Conservation (phyloP, 2,329 filamentous ascomycete species). For the Calonectria montana region DNA sequence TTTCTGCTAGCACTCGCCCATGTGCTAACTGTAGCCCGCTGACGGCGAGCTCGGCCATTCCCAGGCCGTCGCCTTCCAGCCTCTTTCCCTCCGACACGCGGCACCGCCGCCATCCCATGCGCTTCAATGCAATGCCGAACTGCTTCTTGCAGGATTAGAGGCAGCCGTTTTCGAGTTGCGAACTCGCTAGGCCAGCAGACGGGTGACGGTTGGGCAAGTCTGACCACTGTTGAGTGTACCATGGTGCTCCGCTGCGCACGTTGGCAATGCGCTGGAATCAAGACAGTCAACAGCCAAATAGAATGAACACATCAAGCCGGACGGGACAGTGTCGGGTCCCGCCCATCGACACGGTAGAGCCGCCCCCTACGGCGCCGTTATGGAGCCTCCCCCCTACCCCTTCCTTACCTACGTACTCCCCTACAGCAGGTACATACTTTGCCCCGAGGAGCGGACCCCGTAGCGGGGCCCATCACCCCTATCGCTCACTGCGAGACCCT, state of each 20-base stretch:
- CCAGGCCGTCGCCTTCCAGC: neutral
- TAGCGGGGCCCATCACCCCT: conserved; percentile 40
- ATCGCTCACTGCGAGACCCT: conserved; percentile 42
- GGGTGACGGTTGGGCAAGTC: neutral
- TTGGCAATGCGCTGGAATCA: neutral
- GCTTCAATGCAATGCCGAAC: neutral
- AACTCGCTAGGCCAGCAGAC: neutral
- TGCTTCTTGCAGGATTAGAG: neutral
- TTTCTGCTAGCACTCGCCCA: conserved; percentile 2
- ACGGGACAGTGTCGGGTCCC: conserved; percentile 4
- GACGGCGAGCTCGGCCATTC: conserved; percentile 11
- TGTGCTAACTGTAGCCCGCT: conserved; percentile 4
- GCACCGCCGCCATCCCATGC: neutral
- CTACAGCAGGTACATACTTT: conserved; percentile 20
- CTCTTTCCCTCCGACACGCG: neutral
- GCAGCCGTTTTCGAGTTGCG: neutral
- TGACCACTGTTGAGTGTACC: neutral
- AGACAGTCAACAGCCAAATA: neutral
- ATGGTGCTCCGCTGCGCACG: neutral
- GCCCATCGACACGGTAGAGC: neutral
- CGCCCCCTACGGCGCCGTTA: conserved; percentile 8
- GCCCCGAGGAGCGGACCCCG: conserved; percentile 30
- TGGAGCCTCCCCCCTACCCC: conserved; percentile 26
- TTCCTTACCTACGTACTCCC: conserved; percentile 27
- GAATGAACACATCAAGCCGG: neutral